These are phyloP conservation scores for Candida namnaoensis DNA, from an alignment of 805 yeast species.

Conservation along the genomic window DNA sequence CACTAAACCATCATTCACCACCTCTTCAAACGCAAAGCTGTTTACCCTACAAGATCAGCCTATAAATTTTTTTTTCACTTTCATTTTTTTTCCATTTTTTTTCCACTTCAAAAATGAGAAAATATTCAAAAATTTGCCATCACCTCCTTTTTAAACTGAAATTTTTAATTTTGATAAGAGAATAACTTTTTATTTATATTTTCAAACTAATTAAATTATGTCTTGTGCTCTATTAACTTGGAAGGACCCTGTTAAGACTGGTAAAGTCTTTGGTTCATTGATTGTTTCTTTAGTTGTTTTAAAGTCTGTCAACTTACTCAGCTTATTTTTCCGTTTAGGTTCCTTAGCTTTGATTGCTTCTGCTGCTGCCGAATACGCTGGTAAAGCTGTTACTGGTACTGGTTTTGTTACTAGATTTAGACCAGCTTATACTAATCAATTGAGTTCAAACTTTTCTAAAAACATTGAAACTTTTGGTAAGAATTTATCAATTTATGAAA, in stretches of 20 bases:
- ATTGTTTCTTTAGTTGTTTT: slow-evolving; percentile 44
- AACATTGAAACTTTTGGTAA: slow-evolving; percentile 34
- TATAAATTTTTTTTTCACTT: no score
- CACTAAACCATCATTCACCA: no score
- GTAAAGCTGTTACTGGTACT: slow-evolving; percentile 62
- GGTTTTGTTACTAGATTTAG: slow-evolving; percentile 76
- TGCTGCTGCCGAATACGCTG: slow-evolving; percentile 69
- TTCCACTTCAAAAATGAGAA: no score
- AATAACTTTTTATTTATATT: no score
- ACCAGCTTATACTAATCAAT: slow-evolving; percentile 40
- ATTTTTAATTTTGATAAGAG: no score
- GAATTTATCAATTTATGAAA: slow-evolving; percentile 42
- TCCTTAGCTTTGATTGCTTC: slow-evolving; percentile 52
- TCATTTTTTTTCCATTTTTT: no score
- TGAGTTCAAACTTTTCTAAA: slow-evolving; percentile 28
- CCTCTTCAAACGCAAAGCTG: no score
- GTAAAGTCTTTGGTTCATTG: slow-evolving; percentile 62
- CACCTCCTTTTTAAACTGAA: neutral
- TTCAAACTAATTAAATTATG: no score
- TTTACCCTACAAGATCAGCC: no score
- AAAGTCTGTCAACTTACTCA: slow-evolving; percentile 55
- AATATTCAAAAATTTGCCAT: no score
- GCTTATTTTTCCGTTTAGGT: slow-evolving; percentile 50
- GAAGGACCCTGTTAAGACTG: slow-evolving; percentile 71
- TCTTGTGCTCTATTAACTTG: slow-evolving; percentile 45